These are phyloP conservation scores for Collybiopsis confluens DNA, from an alignment of 768 basidiomycete species.

Conservation along the genomic window DNA sequence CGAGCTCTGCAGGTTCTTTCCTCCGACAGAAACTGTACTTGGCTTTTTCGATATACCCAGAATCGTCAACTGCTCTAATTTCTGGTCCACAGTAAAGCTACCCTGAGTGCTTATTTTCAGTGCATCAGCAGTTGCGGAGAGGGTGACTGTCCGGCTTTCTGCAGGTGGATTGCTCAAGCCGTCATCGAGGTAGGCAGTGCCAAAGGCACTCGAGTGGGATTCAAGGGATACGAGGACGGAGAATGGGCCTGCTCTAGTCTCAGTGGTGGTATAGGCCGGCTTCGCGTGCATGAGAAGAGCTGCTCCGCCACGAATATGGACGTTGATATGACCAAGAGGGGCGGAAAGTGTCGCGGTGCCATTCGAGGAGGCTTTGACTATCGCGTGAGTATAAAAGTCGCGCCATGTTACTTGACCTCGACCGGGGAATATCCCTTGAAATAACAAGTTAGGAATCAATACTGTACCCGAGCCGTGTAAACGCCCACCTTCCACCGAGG, in stretches of 20 bases:
- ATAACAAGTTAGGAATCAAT: no score
- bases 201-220: conserved; percentile 44
- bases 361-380: conserved; percentile 38
- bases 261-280: conserved; percentile 65
- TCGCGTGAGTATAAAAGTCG: conserved; percentile 69
- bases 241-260: conserved; percentile 60
- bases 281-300: conserved; percentile 60
- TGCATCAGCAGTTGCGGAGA: conserved; percentile 30
- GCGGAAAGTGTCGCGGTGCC: conserved; percentile 41
- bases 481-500: conserved; percentile 56
- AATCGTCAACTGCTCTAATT: conserved; percentile 49
- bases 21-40: conserved; percentile 33
- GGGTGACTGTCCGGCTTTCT: conserved; percentile 43
- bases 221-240: conserved; percentile 57
- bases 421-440: conserved; percentile 65
- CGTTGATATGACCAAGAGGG: conserved; percentile 71
- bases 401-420: conserved; percentile 57
- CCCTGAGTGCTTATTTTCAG: conserved; percentile 37
- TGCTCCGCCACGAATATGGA: conserved; percentile 69
- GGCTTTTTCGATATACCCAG: conserved; percentile 49
- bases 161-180: conserved; percentile 59
- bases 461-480: background rate
- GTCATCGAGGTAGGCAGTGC: conserved; percentile 67
- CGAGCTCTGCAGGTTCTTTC: conserved; percentile 16
- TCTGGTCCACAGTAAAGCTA: conserved; percentile 40